Base-by-base conservation (phyloP, 371 early-diverging fungal species). In the Capniomyces stellatus region DNA sequence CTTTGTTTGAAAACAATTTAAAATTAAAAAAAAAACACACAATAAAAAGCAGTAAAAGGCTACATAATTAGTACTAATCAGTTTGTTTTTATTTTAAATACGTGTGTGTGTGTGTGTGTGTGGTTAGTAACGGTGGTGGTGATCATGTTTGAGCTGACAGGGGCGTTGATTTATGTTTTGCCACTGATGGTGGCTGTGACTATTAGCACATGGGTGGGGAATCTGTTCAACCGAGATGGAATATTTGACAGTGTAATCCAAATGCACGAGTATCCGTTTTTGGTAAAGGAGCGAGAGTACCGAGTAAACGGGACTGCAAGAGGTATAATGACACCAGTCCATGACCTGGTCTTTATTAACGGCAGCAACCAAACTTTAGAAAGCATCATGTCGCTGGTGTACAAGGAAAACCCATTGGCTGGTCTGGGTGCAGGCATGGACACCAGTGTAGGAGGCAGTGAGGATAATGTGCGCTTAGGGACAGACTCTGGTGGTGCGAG, bases 101-200 rank as follows among this genome's bases (percentile, higher is more conserved):
- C n/a, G n/a, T n/a, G n/a, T n/a, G n/a, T 48, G 15, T 3, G 8
- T 19, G 27, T 12, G 10, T 4, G 12, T 44, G 71, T 87, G 89
- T 22, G 30, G 15, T 23, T 48, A 6, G 90, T 92, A 2, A 87
- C 92, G 0, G 63, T 93, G 3, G 86, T 84, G 18, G 89, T 93
- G 29, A 87, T 92, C 54, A 89, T 93, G 87, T 88, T 92, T 67
- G 96, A 95, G 64, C 67, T 95, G 41, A 93, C 93, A 0, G 89
- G 89, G 29, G 83, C 88, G 0, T 63, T 91, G 25, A 81, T 83
- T 22, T 89, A 89, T 55, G 72, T 77, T 8, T 66, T 90, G 56
- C 93, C 92, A 0, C 79, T 90, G 47, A 92, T 92, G 93, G 72
- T 90, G 46, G 74, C 89, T 3, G 80, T 89, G 8, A 77, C 83